Conservation (phyloP, 148 eudicot species). For the Limonium bicolor region DNA sequence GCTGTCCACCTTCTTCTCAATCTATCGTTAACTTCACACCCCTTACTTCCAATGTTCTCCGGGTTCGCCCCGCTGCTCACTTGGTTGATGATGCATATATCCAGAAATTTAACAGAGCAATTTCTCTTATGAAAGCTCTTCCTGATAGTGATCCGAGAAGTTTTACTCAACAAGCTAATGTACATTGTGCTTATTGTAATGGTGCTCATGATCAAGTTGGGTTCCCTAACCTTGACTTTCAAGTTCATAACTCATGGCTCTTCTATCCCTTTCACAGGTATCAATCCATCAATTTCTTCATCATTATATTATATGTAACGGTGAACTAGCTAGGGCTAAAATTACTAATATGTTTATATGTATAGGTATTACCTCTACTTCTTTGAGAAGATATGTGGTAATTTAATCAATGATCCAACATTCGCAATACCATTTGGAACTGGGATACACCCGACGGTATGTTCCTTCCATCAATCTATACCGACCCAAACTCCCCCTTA, state of each 20-base stretch:
- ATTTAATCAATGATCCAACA: constrained; percentile 47
- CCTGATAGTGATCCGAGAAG: constrained; percentile 68
- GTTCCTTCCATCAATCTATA: constrained; percentile 33
- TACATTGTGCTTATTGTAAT: constrained; percentile 85
- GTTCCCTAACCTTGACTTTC: constrained; percentile 41
- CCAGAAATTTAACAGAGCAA: constrained; percentile 33
- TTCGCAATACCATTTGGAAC: constrained; percentile 79
- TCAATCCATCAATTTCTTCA: background rate
- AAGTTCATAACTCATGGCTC: constrained; percentile 75
- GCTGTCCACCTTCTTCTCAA: constrained; percentile 47
- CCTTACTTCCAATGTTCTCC: constrained; percentile 5
- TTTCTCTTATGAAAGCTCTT: constrained; percentile 53
- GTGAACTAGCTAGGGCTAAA: background rate
- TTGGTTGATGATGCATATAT: constrained; percentile 26
- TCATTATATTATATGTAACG: background rate
- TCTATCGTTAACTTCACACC: constrained; percentile 31
- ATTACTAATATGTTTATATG: background rate
- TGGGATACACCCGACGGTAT: constrained; percentile 63
- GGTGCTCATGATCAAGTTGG: constrained; percentile 77
- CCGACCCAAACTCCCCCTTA: constrained; percentile 24
- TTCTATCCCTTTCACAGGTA: constrained; percentile 71
- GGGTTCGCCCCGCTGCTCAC: constrained; percentile 62
- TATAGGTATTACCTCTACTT: constrained; percentile 52
- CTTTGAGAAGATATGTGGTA: constrained; percentile 47
- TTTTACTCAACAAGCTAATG: constrained; percentile 59